These are phyloP conservation scores for Schizonepeta tenuifolia DNA, from an alignment of 257 asterid genomes.

Conservation along the genomic window DNA sequence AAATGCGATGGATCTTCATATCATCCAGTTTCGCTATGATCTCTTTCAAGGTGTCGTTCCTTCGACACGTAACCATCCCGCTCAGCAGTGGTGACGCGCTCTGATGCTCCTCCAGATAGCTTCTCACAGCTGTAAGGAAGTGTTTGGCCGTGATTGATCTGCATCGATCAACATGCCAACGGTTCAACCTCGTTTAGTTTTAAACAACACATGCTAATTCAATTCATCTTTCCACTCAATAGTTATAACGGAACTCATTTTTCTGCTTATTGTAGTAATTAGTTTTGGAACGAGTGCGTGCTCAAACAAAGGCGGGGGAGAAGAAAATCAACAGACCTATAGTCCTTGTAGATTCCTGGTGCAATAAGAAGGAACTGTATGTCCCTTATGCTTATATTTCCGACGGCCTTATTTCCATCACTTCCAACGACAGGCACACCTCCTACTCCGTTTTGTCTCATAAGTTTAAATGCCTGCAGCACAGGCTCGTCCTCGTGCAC, in stretches of 20 bases:
- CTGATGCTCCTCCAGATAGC: conserved; percentile 52
- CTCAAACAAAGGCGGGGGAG: neutral
- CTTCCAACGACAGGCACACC: conserved; percentile 86
- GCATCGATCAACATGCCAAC: conserved; percentile 25
- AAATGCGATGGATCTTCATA: conserved; percentile 81
- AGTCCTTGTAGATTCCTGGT: conserved; percentile 89
- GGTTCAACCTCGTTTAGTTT: neutral
- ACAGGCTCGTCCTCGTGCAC: conserved; percentile 91
- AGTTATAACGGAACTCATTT: neutral
- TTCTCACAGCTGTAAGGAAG: conserved; percentile 73
- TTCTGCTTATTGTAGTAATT: neutral
- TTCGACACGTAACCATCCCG: conserved; percentile 79
- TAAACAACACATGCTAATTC: neutral
- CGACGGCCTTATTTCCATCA: conserved; percentile 76
- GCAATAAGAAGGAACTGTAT: conserved; percentile 92
- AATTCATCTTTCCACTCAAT: neutral
- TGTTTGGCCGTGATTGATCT: conserved; percentile 91
- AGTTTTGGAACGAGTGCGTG: neutral
- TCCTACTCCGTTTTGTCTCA: conserved; percentile 92
- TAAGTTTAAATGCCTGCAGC: conserved; percentile 88
- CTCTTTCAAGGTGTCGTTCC: conserved; percentile 62
- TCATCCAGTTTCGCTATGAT: conserved; percentile 77
- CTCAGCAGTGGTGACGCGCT: conserved; percentile 50
- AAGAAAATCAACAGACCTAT: conserved; percentile 52
- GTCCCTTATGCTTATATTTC: conserved; percentile 96